phyloP scores from a whole-genome alignment of 2,329 filamentous ascomycete species.

The Epichloe typhina region DNA sequence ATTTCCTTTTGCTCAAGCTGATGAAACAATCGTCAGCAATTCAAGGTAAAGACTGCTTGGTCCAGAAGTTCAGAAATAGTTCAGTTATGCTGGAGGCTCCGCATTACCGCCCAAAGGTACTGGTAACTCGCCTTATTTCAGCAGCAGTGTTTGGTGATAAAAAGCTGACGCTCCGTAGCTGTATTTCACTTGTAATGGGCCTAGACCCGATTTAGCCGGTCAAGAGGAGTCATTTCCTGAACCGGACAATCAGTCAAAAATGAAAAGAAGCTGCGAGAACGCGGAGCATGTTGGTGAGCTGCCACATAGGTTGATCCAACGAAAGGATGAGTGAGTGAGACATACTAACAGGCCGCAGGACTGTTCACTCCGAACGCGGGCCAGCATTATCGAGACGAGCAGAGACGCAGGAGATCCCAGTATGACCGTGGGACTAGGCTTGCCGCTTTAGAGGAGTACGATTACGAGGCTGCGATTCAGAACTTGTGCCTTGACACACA shows the following conservation, averaged over 20 bases:
- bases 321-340: neutral
- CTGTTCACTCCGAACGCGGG: conserved; percentile 70
- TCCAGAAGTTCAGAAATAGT: conserved; percentile 94
- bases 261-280: conserved; percentile 77
- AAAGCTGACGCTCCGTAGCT: conserved; percentile 24
- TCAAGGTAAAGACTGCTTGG: conserved; percentile 79
- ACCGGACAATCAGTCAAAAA: conserved; percentile 76
- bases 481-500: conserved; percentile 19
- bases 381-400: conserved; percentile 60
- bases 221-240: conserved; percentile 62
- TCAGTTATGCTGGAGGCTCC: conserved; percentile 83
- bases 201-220: conserved; percentile 42
- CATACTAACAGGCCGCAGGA: conserved; percentile 29
- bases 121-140: neutral
- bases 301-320: neutral
- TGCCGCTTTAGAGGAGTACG: conserved; percentile 51
- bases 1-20: neutral
- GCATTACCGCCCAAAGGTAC: conserved; percentile 72
- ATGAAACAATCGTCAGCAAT: conserved; percentile 43
- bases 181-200: conserved; percentile 37
- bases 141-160: too few species aligned
- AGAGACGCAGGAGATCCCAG: conserved; percentile 62
- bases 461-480: conserved; percentile 33
- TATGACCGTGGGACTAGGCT: conserved; percentile 71
- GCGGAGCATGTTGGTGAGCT: conserved; percentile 66